phyloP scores from a whole-genome alignment of 768 basidiomycete genomes.

The Boletus subparvulus region DNA sequence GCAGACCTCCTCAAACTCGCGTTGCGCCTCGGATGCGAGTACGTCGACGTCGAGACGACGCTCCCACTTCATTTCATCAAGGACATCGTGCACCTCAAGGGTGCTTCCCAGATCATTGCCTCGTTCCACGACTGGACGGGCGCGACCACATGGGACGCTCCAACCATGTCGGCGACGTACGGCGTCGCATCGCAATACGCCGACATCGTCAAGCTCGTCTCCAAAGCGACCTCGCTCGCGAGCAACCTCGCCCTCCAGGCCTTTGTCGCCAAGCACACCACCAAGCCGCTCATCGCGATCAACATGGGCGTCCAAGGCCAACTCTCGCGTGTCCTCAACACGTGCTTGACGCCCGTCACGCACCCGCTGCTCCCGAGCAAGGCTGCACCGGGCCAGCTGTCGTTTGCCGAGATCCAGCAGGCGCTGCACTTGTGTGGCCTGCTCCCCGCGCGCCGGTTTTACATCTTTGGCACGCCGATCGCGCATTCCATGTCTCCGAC shows the following conservation, averaged over 20 bases:
- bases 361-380: slow-evolving; percentile 83
- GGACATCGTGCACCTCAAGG: slow-evolving; percentile 60
- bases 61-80: slow-evolving; percentile 64
- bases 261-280: slow-evolving; percentile 58
- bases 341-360: slow-evolving; percentile 84
- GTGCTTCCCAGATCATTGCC: slow-evolving; percentile 76
- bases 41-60: slow-evolving; percentile 86
- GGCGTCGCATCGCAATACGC: slow-evolving; percentile 63
- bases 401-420: slow-evolving; percentile 81
- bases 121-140: slow-evolving; percentile 97
- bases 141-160: slow-evolving; percentile 74
- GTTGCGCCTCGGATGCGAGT: slow-evolving; percentile 83
- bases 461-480: slow-evolving; percentile 89
- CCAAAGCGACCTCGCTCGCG: slow-evolving; percentile 68
- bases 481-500: slow-evolving; percentile 88
- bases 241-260: slow-evolving; percentile 80
- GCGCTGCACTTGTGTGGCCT: slow-evolving; percentile 81
- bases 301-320: slow-evolving; percentile 92
- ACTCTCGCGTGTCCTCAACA: slow-evolving; percentile 84
- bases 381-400: slow-evolving; percentile 92
- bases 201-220: slow-evolving; percentile 91
- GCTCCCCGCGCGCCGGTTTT: slow-evolving; percentile 72
- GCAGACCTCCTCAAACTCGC: slow-evolving; percentile 77
- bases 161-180: slow-evolving; percentile 67
- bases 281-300: slow-evolving; percentile 89